Evolutionary conservation across 495 filamentous ascomycete species (phyloP).

Genomic region (Aspergillus biplanus): DNA sequence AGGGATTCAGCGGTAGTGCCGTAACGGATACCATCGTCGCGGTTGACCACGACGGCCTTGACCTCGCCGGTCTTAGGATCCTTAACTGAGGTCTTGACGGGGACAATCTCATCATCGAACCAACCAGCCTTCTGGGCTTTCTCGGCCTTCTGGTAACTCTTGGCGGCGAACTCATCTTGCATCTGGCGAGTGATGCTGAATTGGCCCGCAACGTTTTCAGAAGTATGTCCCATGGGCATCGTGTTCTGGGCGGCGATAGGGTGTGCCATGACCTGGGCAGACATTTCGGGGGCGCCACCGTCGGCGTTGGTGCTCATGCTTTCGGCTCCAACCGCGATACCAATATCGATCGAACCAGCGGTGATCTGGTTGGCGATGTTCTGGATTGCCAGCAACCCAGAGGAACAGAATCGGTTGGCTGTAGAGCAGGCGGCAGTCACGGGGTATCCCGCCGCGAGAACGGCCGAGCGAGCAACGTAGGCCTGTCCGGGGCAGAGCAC

Average conservation of each 20-base stretch:
- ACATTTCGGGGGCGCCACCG: conserved; percentile 71
- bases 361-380: conserved; percentile 90
- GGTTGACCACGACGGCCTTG: conserved; percentile 74
- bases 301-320: conserved; percentile 80
- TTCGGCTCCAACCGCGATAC: conserved; percentile 87
- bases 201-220: conserved; percentile 87
- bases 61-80: conserved; percentile 78
- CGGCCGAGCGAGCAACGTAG: conserved; percentile 84
- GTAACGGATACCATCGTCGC: conserved; percentile 87
- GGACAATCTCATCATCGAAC: conserved; percentile 90
- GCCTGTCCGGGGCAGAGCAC: conserved; percentile 62
- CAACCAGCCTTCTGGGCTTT: conserved; percentile 87
- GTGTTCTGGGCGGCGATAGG: conserved; percentile 81
- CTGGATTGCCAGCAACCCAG: conserved; percentile 88
- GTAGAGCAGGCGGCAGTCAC: conserved; percentile 78
- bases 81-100: conserved; percentile 79
- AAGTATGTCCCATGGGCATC: conserved; percentile 95
- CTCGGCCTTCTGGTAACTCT: conserved; percentile 85
- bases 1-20: conserved; percentile 85
- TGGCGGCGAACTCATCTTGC: conserved; percentile 82
- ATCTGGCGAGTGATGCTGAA: conserved; percentile 77
- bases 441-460: conserved; percentile 89
- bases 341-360: conserved; percentile 79
- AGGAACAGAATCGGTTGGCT: conserved; percentile 94
- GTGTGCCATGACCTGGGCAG: conserved; percentile 66